These are phyloP conservation scores for Tulasnella sp. DNA, from an alignment of 768 basidiomycete genomes.

Conservation along the genomic window DNA sequence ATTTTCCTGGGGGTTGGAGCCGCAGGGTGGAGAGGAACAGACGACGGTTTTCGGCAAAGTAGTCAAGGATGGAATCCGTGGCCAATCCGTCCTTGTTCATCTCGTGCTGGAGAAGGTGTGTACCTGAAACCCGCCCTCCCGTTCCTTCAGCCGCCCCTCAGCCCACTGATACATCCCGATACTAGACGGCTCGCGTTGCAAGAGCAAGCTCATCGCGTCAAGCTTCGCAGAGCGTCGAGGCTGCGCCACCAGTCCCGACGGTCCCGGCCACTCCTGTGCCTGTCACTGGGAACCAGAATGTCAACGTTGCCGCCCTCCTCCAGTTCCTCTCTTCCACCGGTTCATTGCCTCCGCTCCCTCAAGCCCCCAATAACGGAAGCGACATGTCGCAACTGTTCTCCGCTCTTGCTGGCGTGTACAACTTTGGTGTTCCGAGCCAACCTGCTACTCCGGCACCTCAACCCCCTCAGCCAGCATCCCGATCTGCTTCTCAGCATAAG, in stretches of 20 bases:
- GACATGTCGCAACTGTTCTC: constrained; percentile 1
- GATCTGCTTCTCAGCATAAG: not conserved
- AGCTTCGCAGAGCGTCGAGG: not conserved
- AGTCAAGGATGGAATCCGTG: constrained; percentile 10
- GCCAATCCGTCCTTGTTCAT: constrained; percentile 3
- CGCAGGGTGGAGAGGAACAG: not conserved
- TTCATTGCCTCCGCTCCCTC: not conserved
- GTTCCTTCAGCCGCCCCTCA: too few species aligned
- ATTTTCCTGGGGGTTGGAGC: not conserved
- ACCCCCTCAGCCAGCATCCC: not conserved
- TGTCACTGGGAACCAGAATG: not conserved
- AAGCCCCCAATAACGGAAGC: not conserved
- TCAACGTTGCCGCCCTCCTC: constrained; percentile 1
- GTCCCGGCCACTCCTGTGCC: not conserved
- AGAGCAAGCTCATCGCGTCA: not conserved
- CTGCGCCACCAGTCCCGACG: not conserved
- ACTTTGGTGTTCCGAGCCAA: not conserved
- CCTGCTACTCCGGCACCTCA: not conserved
- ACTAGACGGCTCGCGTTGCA: not conserved
- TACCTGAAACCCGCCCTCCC: not conserved
- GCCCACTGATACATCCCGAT: not conserved
- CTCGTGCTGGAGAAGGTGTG: not conserved
- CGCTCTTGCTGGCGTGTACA: not conserved
- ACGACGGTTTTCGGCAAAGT: constrained; percentile 4
- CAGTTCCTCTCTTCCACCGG: not conserved